phyloP scores from a whole-genome alignment of 169 alveolate genomes.

The Perkinsus olseni region DNA sequence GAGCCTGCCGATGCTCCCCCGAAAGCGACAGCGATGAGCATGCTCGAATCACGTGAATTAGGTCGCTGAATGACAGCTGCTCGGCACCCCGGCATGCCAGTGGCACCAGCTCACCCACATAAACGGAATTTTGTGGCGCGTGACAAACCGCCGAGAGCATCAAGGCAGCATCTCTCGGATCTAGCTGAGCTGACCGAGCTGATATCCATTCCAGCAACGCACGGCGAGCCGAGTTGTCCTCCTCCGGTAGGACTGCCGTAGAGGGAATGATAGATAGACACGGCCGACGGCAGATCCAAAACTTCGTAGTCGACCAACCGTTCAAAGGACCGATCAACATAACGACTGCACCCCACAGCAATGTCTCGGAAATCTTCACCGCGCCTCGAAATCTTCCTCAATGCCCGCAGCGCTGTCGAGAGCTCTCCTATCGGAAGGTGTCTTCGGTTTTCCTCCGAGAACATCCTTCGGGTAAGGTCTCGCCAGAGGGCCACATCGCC shows the following conservation, averaged over 20 bases:
- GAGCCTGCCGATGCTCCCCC: neutral
- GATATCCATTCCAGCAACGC: neutral
- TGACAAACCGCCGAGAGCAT: neutral
- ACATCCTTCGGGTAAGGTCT: neutral
- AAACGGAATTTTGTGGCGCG: neutral
- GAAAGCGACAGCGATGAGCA: neutral
- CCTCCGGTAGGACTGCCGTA: neutral
- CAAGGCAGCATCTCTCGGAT: neutral
- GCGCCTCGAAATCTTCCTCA: neutral
- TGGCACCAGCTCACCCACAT: neutral
- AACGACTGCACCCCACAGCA: neutral
- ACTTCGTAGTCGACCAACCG: neutral
- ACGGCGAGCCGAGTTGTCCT: neutral
- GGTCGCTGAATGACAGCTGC: neutral
- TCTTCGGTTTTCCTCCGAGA: neutral
- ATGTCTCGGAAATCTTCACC: neutral
- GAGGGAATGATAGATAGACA: neutral
- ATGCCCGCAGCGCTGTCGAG: neutral
- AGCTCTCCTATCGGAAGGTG: neutral
- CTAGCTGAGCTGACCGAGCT: neutral
- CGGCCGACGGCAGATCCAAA: neutral
- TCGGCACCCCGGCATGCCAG: neutral
- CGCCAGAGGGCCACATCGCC: neutral
- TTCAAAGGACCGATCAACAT: neutral
- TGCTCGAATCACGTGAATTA: neutral